These are phyloP conservation scores for Colletotrichum spinosum DNA, from an alignment of 2,329 filamentous ascomycete genomes.

Conservation along the genomic window DNA sequence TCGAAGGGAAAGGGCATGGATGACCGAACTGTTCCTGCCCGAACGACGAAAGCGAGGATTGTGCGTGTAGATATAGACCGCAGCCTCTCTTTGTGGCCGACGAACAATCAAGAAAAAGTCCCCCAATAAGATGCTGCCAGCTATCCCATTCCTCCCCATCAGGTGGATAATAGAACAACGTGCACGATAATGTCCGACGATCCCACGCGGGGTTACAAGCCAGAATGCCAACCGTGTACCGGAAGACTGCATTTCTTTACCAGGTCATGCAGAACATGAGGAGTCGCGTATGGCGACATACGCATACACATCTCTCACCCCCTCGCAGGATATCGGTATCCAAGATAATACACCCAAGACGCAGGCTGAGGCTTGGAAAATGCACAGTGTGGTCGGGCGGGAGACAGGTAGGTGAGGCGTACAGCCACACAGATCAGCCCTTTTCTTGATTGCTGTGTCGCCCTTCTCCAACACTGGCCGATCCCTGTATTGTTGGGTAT, in stretches of 20 bases:
- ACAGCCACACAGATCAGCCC: constrained; percentile 19
- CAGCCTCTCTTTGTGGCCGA: constrained; percentile 1
- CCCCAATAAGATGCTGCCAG: constrained; percentile 28
- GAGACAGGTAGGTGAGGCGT: constrained; percentile 1
- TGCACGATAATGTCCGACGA: constrained; percentile 6
- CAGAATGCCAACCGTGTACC: constrained; percentile 11
- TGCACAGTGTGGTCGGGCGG: constrained; percentile 23
- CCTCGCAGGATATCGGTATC: not conserved
- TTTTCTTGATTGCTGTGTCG: constrained; percentile 18
- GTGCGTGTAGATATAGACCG: constrained; percentile 5
- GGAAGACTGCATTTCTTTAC: constrained; percentile 29
- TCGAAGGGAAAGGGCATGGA: not conserved
- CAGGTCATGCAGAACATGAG: constrained; percentile 2
- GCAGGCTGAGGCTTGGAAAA: constrained; percentile 10
- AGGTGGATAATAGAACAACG: constrained; percentile 25
- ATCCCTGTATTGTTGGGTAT: constrained; percentile 25
- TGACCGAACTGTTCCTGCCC: no score
- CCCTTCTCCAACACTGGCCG: constrained; percentile 16
- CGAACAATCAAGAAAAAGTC: not conserved
- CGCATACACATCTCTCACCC: not conserved
- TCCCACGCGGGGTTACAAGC: constrained; percentile 5
- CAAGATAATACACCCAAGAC: not conserved
- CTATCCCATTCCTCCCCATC: constrained; percentile 10
- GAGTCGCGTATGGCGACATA: not conserved
- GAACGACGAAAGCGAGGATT: not conserved